These are phyloP conservation scores for Linum usitatissimum DNA, from an alignment of 345 rosid genomes.

Conservation along the genomic window DNA sequence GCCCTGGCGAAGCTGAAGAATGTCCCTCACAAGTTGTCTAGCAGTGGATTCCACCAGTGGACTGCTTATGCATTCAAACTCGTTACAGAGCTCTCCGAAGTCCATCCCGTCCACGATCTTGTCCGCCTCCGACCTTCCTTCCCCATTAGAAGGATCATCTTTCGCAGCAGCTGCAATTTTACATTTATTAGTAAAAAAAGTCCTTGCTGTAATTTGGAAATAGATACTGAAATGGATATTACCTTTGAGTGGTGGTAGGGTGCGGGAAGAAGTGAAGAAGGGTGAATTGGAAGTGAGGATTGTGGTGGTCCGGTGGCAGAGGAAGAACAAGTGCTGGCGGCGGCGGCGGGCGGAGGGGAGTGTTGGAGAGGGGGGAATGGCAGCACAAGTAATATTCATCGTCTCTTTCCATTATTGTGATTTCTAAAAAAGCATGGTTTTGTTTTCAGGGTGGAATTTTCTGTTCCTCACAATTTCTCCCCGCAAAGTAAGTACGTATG, in stretches of 20 bases:
- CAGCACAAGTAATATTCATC: slow-evolving; percentile 12
- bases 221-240: neutral
- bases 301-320: slow-evolving; percentile 1
- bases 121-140: slow-evolving; percentile 44
- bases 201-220: neutral
- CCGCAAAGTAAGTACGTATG: neutral
- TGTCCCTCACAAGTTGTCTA: slow-evolving; percentile 69
- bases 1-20: slow-evolving; percentile 64
- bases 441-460: neutral
- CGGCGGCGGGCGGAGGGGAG: slow-evolving; percentile 6
- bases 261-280: neutral
- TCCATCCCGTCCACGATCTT: slow-evolving; percentile 63
- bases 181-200: neutral
- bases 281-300: slow-evolving; percentile 5
- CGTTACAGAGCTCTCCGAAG: slow-evolving; percentile 83
- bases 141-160: neutral
- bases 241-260: neutral
- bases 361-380: slow-evolving; percentile 9
- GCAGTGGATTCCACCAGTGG: slow-evolving; percentile 86
- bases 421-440: neutral
- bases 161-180: slow-evolving; percentile 23
- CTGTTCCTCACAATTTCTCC: neutral
- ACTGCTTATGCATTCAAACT: slow-evolving; percentile 84
- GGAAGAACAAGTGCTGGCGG: slow-evolving; percentile 12
- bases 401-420: slow-evolving; percentile 40